Evolutionary conservation across 176 grass and related monocot species (phyloP).

Genomic region (Eleusine indica): DNA sequence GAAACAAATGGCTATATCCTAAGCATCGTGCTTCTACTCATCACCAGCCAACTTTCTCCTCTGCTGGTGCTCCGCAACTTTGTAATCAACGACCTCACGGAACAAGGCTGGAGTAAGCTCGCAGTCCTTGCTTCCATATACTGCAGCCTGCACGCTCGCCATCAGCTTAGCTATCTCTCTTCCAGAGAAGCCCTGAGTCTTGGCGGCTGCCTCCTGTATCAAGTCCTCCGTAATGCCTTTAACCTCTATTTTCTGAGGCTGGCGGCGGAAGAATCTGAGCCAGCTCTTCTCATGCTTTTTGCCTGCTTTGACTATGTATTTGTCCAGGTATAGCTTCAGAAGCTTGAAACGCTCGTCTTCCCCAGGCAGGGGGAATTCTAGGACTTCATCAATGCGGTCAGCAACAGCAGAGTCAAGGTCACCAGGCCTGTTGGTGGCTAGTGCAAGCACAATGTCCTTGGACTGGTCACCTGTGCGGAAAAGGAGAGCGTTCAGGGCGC

Average conservation of each 20-base stretch:
- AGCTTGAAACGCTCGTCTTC: conserved; percentile 90
- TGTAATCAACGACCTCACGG: conserved; percentile 93
- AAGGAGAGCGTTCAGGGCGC: conserved; percentile 96
- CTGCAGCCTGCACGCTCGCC: conserved; percentile 81
- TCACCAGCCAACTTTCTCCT: conserved; percentile 69
- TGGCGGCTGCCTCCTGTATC: conserved; percentile 75
- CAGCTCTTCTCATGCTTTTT: conserved; percentile 55
- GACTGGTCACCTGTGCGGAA: conserved; percentile 96
- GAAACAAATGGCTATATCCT: conserved; percentile 24
- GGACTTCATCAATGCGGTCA: conserved; percentile 94
- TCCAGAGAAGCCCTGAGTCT: conserved; percentile 93
- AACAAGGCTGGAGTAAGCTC: conserved; percentile 79
- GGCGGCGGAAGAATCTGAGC: conserved; percentile 60
- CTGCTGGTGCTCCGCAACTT: conserved; percentile 93
- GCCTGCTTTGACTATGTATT: conserved; percentile 77
- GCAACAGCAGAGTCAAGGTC: conserved; percentile 90
- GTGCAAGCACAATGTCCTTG: conserved; percentile 92
- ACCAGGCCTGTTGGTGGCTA: conserved; percentile 93
- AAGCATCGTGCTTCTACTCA: conserved; percentile 45
- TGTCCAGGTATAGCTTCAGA: conserved; percentile 88
- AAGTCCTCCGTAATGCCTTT: conserved; percentile 82
- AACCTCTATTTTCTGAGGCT: conserved; percentile 81
- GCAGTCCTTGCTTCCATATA: conserved; percentile 89
- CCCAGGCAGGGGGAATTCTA: conserved; percentile 90
- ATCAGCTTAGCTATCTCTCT: conserved; percentile 94